These are phyloP conservation scores for Lactarius evosmus DNA, from an alignment of 768 basidiomycete species.

Conservation along the genomic window DNA sequence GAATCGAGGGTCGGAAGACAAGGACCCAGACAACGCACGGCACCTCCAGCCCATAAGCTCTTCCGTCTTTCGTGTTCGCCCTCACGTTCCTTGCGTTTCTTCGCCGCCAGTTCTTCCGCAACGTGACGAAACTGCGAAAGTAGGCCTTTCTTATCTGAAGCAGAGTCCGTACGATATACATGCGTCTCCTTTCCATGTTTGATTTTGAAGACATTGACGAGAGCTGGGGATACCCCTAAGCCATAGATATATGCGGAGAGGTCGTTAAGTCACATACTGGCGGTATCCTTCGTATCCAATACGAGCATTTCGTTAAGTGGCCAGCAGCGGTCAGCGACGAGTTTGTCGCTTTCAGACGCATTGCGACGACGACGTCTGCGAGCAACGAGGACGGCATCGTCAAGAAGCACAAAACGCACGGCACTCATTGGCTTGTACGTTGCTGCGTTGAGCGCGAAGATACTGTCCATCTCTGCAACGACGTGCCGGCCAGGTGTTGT, in stretches of 20 bases:
- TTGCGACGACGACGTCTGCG: conserved; percentile 64
- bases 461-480: conserved; percentile 77
- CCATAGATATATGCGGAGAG: neutral
- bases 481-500: conserved; percentile 89
- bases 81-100: conserved; percentile 90
- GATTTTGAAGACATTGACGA: conserved; percentile 98
- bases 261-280: conserved; percentile 46
- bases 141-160: conserved; percentile 82
- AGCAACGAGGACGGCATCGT: conserved; percentile 89
- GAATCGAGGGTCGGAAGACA: conserved; percentile 13
- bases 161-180: conserved; percentile 83
- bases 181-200: conserved; percentile 90
- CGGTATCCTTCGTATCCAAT: conserved; percentile 92
- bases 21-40: conserved; percentile 35
- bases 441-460: conserved; percentile 84
- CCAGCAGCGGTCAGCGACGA: conserved; percentile 95
- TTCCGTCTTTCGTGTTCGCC: conserved; percentile 88
- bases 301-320: conserved; percentile 91
- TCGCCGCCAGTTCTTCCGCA: conserved; percentile 85
- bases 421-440: conserved; percentile 90
- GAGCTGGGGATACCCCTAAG: conserved; percentile 38
- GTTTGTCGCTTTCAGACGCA: conserved; percentile 59
- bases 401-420: conserved; percentile 86
- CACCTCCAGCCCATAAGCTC: conserved; percentile 57
- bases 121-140: conserved; percentile 86